Evolutionary conservation across 179 eudicot genomes (phyloP).

Genomic region (Drosera spatulata): DNA sequence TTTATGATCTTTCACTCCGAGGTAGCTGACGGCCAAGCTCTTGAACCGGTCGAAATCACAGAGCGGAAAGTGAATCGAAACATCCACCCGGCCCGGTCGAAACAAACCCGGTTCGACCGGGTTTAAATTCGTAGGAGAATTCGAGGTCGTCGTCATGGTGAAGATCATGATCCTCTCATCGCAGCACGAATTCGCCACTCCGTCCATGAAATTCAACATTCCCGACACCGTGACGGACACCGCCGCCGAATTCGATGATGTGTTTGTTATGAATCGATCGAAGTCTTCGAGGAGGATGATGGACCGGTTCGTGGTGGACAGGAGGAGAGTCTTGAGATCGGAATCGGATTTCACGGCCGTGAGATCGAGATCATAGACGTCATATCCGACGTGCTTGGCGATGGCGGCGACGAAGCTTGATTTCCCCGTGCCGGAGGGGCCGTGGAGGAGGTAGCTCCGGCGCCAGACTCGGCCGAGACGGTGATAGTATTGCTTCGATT

Average conservation of each 20-base stretch:
- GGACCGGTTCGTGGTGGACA: slow-evolving; percentile 57
- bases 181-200: slow-evolving; percentile 63
- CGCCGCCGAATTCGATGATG: slow-evolving; percentile 8
- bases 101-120: slow-evolving; percentile 49
- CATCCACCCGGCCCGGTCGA: slow-evolving; percentile 85
- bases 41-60: slow-evolving; percentile 73
- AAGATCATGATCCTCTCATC: slow-evolving; percentile 85
- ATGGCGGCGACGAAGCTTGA: slow-evolving; percentile 81
- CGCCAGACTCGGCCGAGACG: slow-evolving; percentile 95
- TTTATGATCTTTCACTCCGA: slow-evolving; percentile 39
- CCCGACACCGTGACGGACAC: slow-evolving; percentile 39
- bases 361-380: slow-evolving; percentile 64
- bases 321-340: slow-evolving; percentile 50
- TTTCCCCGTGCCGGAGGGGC: slow-evolving; percentile 85
- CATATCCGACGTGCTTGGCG: slow-evolving; percentile 59
- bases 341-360: slow-evolving; percentile 40
- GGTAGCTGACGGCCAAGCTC: slow-evolving; percentile 49
- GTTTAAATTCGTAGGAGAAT: background rate
- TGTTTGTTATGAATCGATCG: slow-evolving; percentile 32
- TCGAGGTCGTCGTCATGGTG: slow-evolving; percentile 68
- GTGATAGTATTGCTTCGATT: slow-evolving; percentile 61
- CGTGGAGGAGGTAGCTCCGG: slow-evolving; percentile 70
- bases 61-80: slow-evolving; percentile 59
- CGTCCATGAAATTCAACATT: slow-evolving; percentile 83
- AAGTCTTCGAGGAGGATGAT: slow-evolving; percentile 76